Percentiles rank a stretch among this genome's conserved stretches.
Evolutionary conservation across 192 early-diverging fungal species (phyloP).

Genomic region (Backusella morwellensis): DNA sequence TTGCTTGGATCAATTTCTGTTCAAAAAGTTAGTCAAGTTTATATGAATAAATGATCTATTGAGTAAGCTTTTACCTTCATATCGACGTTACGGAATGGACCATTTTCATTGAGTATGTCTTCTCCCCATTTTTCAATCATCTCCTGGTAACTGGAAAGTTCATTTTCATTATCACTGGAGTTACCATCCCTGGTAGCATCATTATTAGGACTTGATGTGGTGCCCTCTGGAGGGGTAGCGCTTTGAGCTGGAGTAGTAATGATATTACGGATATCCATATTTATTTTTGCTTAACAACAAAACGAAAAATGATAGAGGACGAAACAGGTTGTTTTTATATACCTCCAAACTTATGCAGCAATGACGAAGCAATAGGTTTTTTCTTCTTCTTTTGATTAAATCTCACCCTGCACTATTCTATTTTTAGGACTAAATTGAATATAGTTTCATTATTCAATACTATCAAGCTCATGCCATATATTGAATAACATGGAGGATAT

Average conservation of each 20-base stretch:
- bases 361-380: neutral
- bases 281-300: neutral
- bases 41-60: neutral
- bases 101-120: neutral
- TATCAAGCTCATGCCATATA: neutral
- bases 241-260: neutral
- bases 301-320: neutral
- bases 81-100: neutral
- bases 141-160: neutral
- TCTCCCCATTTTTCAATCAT: neutral
- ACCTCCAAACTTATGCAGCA: neutral
- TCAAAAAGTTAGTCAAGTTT: neutral
- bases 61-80: neutral
- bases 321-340: neutral
- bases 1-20: neutral
- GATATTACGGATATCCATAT: neutral
- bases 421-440: neutral
- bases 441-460: neutral
- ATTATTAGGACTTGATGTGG: neutral
- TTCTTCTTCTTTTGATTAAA: neutral
- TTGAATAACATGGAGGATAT: neutral
- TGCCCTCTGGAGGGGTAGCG: too few species aligned
- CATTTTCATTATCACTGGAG: neutral
- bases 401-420: neutral
- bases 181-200: neutral